phyloP scores from a whole-genome alignment of 148 eudicot species.

The Agrostemma githago region DNA sequence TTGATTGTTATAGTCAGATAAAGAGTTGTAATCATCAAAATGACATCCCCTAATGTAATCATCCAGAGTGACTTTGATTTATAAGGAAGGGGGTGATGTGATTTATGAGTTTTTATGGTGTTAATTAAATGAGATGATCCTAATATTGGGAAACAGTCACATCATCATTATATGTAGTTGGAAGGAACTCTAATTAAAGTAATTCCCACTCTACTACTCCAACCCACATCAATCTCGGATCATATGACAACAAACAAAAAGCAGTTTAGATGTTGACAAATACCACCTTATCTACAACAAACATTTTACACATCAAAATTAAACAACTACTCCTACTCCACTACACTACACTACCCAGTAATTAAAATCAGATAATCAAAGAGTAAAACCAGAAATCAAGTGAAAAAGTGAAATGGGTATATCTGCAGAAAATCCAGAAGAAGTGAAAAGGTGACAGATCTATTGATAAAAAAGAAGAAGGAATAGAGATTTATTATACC shows the following conservation, averaged over 20 bases:
- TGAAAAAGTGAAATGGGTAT: conserved; percentile 15
- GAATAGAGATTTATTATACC: conserved; percentile 34
- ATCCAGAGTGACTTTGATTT: not conserved
- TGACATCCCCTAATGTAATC: not conserved
- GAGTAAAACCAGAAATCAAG: not conserved
- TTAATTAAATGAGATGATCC: not conserved
- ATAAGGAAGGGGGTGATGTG: not conserved
- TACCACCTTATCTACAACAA: not conserved
- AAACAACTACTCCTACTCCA: not conserved
- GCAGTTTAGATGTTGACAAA: not conserved
- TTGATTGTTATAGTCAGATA: conserved; percentile 4
- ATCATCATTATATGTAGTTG: conserved; percentile 1
- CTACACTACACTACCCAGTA: too few species aligned
- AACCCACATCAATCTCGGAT: not conserved
- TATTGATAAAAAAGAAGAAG: not conserved
- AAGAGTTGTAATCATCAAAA: not conserved
- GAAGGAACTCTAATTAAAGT: not conserved
- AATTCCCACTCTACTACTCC: not conserved
- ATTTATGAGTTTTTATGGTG: not conserved
- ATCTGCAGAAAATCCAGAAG: not conserved
- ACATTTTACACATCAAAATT: conserved; percentile 5
- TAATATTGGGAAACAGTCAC: conserved; percentile 6
- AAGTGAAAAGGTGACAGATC: not conserved
- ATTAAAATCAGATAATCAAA: not conserved
- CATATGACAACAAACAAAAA: not conserved